Evolutionary conservation across 2,329 filamentous ascomycete species (phyloP).

Genomic region (Didymella arachidicola): DNA sequence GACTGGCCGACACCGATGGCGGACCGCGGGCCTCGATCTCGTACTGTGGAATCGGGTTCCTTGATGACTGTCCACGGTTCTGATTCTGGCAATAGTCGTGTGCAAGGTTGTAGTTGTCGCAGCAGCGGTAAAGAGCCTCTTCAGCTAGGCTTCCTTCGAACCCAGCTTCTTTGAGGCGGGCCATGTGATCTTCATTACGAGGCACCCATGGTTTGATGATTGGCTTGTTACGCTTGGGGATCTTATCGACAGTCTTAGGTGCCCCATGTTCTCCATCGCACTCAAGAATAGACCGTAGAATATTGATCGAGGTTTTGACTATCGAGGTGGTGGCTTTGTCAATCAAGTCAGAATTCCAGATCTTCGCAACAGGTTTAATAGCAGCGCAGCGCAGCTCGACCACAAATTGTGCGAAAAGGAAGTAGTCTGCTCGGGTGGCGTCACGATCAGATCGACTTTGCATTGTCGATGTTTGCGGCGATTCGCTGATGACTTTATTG

Average conservation of each 20-base stretch:
- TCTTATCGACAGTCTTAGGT: conserved; percentile 68
- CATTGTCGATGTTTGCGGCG: conserved; percentile 67
- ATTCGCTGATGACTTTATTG: conserved; percentile 81
- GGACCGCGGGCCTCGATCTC: conserved; percentile 44
- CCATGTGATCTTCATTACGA: conserved; percentile 54
- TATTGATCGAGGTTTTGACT: conserved; percentile 81
- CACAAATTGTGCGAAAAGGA: conserved; percentile 76
- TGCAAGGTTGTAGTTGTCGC: conserved; percentile 68
- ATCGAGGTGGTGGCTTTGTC: conserved; percentile 81
- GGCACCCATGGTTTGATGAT: conserved; percentile 62
- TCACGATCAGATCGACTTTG: conserved; percentile 62
- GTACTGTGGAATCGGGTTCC: conserved; percentile 70
- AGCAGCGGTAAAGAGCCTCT: conserved; percentile 84
- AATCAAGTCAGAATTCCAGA: conserved; percentile 87
- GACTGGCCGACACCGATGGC: conserved; percentile 42
- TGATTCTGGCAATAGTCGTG: conserved; percentile 79
- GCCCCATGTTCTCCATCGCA: conserved; percentile 78
- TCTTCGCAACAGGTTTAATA: conserved; percentile 74
- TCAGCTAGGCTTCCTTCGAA: conserved; percentile 70
- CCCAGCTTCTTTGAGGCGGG: conserved; percentile 55
- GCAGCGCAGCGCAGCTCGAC: conserved; percentile 85
- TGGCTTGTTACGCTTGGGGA: conserved; percentile 56
- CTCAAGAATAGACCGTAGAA: conserved; percentile 78
- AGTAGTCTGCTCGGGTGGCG: conserved; percentile 65
- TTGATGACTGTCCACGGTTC: conserved; percentile 63